Conservation (phyloP, 495 filamentous ascomycete species). For the Aspergillus asperescens region DNA sequence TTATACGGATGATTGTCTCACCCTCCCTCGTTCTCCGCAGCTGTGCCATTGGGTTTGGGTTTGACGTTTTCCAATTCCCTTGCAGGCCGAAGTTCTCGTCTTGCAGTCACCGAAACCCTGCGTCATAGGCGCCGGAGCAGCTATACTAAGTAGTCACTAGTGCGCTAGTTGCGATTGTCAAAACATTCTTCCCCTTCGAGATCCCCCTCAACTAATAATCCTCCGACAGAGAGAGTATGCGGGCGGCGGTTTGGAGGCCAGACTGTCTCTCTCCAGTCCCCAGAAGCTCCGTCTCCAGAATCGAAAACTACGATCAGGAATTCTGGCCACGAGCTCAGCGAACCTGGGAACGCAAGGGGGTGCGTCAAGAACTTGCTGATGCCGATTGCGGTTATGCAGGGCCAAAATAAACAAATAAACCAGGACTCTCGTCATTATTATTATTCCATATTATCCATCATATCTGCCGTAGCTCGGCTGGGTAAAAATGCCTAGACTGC, state of each 20-base stretch:
- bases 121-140: background rate
- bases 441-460: background rate
- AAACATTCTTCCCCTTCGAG: background rate
- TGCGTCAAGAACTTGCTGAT: constrained; percentile 8
- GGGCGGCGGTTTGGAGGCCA: background rate
- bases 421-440: background rate
- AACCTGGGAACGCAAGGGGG: constrained; percentile 22
- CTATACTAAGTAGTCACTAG: background rate
- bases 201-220: background rate
- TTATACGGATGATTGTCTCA: constrained; percentile 3
- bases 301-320: background rate
- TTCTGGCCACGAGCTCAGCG: constrained; percentile 21
- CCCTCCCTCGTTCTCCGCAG: constrained; percentile 4
- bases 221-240: background rate
- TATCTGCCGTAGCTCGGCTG: background rate
- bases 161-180: background rate
- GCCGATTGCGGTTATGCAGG: constrained; percentile 19
- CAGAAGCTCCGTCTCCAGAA: background rate
- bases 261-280: background rate
- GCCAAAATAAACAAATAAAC: constrained; percentile 15
- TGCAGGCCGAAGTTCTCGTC: background rate
- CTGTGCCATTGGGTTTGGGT: background rate
- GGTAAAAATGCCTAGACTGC: background rate
- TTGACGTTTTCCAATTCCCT: background rate
- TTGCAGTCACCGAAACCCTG: background rate